These are phyloP conservation scores for Pezicula carpinea DNA, from an alignment of 2,329 filamentous ascomycete genomes.

Conservation along the genomic window DNA sequence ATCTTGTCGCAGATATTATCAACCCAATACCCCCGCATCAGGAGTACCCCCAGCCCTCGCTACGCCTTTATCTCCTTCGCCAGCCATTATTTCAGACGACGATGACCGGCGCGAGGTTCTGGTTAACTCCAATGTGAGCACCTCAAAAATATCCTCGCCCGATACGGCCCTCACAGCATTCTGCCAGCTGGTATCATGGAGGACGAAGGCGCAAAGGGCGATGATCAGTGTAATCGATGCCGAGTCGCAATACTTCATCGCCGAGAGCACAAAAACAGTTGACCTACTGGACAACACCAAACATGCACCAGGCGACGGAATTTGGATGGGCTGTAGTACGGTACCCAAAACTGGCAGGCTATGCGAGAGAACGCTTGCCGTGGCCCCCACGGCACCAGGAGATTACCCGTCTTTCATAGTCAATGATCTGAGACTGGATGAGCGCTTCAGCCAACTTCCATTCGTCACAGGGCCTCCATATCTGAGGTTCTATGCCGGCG, in stretches of 20 bases:
- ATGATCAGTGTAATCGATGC: conserved; percentile 46
- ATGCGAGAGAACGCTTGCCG: conserved; percentile 28
- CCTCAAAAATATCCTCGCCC: conserved; percentile 29
- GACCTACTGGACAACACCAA: conserved; percentile 26
- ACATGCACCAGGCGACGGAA: conserved; percentile 24
- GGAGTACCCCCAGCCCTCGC: conserved; percentile 1
- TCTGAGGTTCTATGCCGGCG: conserved; percentile 27
- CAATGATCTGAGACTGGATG: conserved; percentile 24
- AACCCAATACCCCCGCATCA: conserved; percentile 13
- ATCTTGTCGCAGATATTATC: conserved; percentile 23
- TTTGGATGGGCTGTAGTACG: conserved; percentile 29
- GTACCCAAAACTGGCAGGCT: conserved; percentile 26
- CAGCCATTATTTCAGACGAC: conserved; percentile 1
- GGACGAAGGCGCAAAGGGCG: conserved; percentile 41
- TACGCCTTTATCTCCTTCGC: background rate
- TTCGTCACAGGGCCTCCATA: conserved; percentile 24
- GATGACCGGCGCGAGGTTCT: conserved; percentile 10
- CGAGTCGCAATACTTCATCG: conserved; percentile 44
- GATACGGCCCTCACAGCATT: conserved; percentile 42
- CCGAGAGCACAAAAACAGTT: conserved; percentile 44
- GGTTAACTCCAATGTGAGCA: conserved; percentile 21
- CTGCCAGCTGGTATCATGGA: conserved; percentile 45
- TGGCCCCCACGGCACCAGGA: conserved; percentile 11
- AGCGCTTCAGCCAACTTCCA: conserved; percentile 23
- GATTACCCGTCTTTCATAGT: conserved; percentile 28